Base-by-base conservation (phyloP, 116 monocot genomes). In the Papilionanthe hybrid region DNA sequence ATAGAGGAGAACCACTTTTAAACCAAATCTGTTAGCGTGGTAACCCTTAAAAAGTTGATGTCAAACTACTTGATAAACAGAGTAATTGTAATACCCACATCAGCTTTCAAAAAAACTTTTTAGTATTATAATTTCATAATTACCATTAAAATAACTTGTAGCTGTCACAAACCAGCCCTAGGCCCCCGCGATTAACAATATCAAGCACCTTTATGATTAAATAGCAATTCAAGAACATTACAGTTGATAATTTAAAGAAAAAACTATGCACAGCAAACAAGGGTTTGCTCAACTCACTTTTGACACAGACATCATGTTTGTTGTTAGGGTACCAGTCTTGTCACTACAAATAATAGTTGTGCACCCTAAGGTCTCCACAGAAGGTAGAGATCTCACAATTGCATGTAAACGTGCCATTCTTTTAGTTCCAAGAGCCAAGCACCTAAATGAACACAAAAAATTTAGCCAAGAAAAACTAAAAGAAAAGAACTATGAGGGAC, bases 281-380 rank as follows among this genome's bases (percentile, higher is more conserved):
- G 28, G 75, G 0, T 20, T 20, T 75, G 25, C 11, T 50, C 20
- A 47, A 69, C 47, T 87, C 76, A 99, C 98, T 93, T 99, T 99
- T 80, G 95, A 94, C 27, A 94, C 98, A 72, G 98, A 99, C 95
- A 99, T 99, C 98, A 99, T 99, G 81, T 99, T 99, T 30, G 98
- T 99, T 32, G 98, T 99, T 19, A 99, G 90, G 78, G 98, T 99
- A 72, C 98, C 98, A 41, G 98, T 99, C 79, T 99, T 99, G 82
- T 99, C 98, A 81, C 94, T 99, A 78, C 98, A 99, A 80, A 99
- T 99, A 49, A 99, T 95, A 30, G 98, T 99, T n/a, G 98, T 99
- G 76, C 98, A 99, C 18, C 98, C 98, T 85, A 99, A 85, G 63
- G 98, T 95, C 86, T 99, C 98, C 12, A 99, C 98, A 72, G 98